Percentiles rank a stretch among this genome's conserved stretches.
Conservation (phyloP, 2,329 filamentous ascomycete species). For the Aciculosporium take region DNA sequence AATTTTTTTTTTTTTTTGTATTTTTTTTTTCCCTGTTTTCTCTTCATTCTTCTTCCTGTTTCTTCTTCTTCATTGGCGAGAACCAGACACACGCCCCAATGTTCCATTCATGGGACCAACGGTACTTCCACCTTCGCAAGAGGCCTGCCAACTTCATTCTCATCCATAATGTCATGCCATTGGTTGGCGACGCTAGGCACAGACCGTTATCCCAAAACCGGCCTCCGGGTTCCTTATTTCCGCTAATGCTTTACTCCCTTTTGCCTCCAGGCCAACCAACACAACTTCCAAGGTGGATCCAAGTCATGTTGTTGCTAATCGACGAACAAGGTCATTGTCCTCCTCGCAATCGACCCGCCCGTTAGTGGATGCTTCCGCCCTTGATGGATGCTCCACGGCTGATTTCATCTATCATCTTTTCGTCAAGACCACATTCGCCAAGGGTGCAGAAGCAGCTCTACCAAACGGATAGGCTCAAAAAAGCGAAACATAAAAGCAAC, state of each 20-base stretch:
- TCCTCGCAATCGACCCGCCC: neutral
- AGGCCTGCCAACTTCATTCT: neutral
- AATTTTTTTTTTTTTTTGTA: too few relatives aligned
- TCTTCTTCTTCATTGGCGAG: neutral
- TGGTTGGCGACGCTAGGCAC: neutral
- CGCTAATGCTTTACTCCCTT: neutral
- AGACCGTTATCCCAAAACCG: neutral
- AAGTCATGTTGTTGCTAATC: neutral
- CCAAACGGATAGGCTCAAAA: constrained; percentile 1
- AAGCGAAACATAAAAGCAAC: neutral
- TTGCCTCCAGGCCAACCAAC: neutral
- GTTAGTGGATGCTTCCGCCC: neutral
- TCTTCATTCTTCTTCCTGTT: too few relatives aligned
- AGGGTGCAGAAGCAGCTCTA: neutral
- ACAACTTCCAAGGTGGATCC: neutral
- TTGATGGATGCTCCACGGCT: constrained; percentile 3
- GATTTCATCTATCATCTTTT: constrained; percentile 20
- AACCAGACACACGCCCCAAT: neutral
- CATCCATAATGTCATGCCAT: neutral
- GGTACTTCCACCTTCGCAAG: neutral
- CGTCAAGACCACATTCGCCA: constrained; percentile 21
- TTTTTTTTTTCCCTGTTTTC: neutral
- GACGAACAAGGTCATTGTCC: neutral
- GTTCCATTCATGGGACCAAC: neutral
- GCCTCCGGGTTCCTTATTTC: too few relatives aligned